Evolutionary conservation across 768 basidiomycete species (phyloP), one percentile per base, ranked within the genome.

Genomic region (Russula foetens): DNA sequence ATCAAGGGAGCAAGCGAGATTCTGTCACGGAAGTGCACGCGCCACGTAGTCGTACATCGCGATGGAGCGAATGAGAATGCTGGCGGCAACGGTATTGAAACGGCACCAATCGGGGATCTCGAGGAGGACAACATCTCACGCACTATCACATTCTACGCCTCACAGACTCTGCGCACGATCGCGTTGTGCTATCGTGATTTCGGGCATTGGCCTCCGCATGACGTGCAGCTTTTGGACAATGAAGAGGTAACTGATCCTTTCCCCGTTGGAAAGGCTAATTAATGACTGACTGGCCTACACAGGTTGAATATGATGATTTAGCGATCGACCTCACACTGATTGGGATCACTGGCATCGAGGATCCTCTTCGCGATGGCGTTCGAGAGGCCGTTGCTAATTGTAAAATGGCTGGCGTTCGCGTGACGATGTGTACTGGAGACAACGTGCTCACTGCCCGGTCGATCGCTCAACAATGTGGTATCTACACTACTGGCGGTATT

Each of bases 381-480:
- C 83, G 83, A 15, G 82, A 93, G 12, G 94, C 96, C 19, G 96
- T 99, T 46, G 78, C 81, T 46, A 85, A 90, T 68, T 98, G 95
- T 70, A 84, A 84, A 67, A 81, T 78, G 53, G 96, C 97, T 43
- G 95, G 96, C 62, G 94, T 99, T 15, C 78, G 81, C 24, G 86
- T 98, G 75, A 98, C 97, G 76, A 99, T 98, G 95, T 96, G 92
- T 71, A 98, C 97, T 0, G 97, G 96, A 65, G 95, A 98, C 73
- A 98, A 97, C 65, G 92, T 94, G 52, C 83, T 98, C 53, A 95
- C 90, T 0, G 92, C 91, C 52, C 85, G 93, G n/a, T 97, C 95
- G 8, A 99, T 99, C 67, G 96, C 97, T 21, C 80, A 81, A 1
- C 96, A 99, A 69, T 98, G 96, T 68, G 94, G 95, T 39, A 98